Base-by-base conservation (phyloP, 2,329 filamentous ascomycete genomes). In the Cercospora citrullina region DNA sequence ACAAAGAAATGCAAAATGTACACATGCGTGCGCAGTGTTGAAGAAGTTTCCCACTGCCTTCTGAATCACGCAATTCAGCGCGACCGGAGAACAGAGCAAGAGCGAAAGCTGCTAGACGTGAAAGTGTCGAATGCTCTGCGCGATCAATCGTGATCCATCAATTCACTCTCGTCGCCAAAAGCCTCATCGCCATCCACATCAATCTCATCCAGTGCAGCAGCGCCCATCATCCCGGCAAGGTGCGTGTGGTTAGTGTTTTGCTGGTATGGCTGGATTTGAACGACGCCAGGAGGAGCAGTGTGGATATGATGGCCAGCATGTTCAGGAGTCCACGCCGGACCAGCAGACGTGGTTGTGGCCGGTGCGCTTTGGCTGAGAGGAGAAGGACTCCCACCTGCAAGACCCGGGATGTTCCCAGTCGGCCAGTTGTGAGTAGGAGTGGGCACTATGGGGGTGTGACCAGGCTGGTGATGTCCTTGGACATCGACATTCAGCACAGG, bases 121-220 rank as follows among this genome's bases (percentile, higher is more conserved):
- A 53, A 16, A 23, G 14, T 26, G 23, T 7, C 48, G 7, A 16
- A 12, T 53, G 48, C 48, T 10, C 26, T 2, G 14, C 14, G 7
- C 53, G 10, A 58, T 58, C 55, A 59, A 36, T 73, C 70, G n/a
- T 71, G 67, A 31, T 72, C 79, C 77, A 82, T 77, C 66, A 82
- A 77, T 74, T 83, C 81, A 69, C 81, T 83, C 26, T 78, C 81
- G 53, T 83, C 81, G 9, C 80, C 80, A 70, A 82, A 82, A 31
- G 80, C 79, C 42, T 83, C 81, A 58, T 82, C 77, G 51, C 74
- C 77, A 30, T 83, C 81, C 21, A 75, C 72, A 5, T 64, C 62
- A 23, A 58, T 64, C 58, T 79, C 78, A 45, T 78, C 77, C 59
- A 83, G 78, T 5, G 76, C 79, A 4, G 76, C 73, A 2, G 77